Evolutionary conservation across 495 filamentous ascomycete genomes (phyloP), one percentile per base, ranked within the genome.

Genomic region (Aspergillus conjunctus): DNA sequence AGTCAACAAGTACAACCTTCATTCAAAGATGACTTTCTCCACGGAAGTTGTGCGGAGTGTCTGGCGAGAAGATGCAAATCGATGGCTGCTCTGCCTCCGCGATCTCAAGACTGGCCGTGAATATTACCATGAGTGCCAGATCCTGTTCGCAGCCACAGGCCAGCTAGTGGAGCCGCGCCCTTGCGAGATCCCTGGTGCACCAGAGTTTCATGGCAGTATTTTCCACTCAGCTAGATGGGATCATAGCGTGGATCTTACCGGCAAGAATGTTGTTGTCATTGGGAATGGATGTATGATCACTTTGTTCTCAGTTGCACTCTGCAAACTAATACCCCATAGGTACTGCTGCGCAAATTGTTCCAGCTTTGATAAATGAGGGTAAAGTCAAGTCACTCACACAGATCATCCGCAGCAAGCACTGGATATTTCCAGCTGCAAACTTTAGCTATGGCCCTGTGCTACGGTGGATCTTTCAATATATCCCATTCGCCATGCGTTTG

Each of bases 201-300:
- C 77, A 3, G 59, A 48, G 8, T 87, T 85, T 66, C 49, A 81
- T 33, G 86, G 85, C 18, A 59, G 61, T 4, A 62, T 87, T 6
- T 79, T 88, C 56, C 85, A 89, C 59, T 85, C 82, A 0, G 85
- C 85, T 2, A 71, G 73, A 49, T 89, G 85, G 86, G 77, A 85
- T 34, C 73, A 81, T 50, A 62, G 71, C 17, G 83, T 87, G 20
- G 73, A 83, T 56, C 78, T 81, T 60, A 56, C 76, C n/a, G 78
- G 77, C 50, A 88, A 88, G 65, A 79, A 79, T 11, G 81, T 86
- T 8, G 80, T 80, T 18, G 73, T 87, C 39, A 80, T 88, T 51
- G 86, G 85, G 15, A 80, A 73, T 60, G 76, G 67, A 58, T 77
- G 68, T 74, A 49, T 41, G 68, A 53, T 21, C 12, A 18, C 20